Conservation (phyloP, 805 yeast genomes). For the Starmera pachycereana region DNA sequence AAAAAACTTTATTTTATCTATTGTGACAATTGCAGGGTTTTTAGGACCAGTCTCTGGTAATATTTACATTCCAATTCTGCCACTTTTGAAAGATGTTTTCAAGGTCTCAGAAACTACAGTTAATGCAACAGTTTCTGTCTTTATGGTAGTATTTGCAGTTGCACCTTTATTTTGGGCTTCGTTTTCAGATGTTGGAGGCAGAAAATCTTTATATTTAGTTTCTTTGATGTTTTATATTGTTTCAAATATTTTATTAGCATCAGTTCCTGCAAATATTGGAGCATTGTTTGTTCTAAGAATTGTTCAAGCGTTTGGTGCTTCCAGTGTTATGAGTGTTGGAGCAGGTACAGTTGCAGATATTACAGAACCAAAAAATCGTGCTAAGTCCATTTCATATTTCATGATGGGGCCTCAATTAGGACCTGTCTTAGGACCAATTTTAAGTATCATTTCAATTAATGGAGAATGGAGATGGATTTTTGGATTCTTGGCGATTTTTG, state of each 20-base stretch:
- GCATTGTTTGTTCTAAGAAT: conserved; percentile 56
- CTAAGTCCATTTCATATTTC: conserved; percentile 72
- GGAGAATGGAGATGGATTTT: conserved; percentile 82
- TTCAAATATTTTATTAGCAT: conserved; percentile 57
- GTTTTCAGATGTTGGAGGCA: conserved; percentile 45
- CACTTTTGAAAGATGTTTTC: conserved; percentile 31
- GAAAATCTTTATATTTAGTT: conserved; percentile 53
- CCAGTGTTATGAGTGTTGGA: conserved; percentile 83
- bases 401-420: conserved; percentile 85
- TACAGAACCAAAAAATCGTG: conserved; percentile 56
- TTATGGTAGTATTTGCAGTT: conserved; percentile 45
- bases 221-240: conserved; percentile 49
- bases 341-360: conserved; percentile 86
- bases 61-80: conserved; percentile 45
- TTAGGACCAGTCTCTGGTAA: conserved; percentile 50
- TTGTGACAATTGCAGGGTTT: conserved; percentile 40
- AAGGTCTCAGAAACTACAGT: conserved; percentile 30
- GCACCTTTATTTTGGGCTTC: conserved; percentile 49
- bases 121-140: conserved; percentile 47
- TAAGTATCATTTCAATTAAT: conserved; percentile 59
- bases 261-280: conserved; percentile 51
- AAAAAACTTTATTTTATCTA: conserved; percentile 21
- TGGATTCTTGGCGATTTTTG: conserved; percentile 63
- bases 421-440: conserved; percentile 76
- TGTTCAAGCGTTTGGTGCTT: conserved; percentile 77